A percentile compares a stretch with the other conserved stretches of the same genome.
Evolutionary conservation across 495 filamentous ascomycete species (phyloP).

Genomic region (Endocarpon pusillum): DNA sequence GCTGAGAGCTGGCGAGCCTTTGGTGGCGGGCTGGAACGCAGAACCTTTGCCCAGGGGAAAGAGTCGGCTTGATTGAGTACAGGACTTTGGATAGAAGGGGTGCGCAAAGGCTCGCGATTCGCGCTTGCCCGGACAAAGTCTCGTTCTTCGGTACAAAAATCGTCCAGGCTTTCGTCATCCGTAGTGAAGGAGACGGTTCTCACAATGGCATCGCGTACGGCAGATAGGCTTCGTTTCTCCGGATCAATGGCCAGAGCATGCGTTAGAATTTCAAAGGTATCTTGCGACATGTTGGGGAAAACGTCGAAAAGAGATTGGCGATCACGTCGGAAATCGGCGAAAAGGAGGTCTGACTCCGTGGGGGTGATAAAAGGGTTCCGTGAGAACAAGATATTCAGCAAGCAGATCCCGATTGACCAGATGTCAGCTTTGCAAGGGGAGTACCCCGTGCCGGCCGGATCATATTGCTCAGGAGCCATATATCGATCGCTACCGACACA

Average conservation of each 20-base stretch:
- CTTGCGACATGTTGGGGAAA: conserved; percentile 95
- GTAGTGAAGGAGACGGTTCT: conserved; percentile 84
- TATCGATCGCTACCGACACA: conserved; percentile 95
- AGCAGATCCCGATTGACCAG: conserved; percentile 90
- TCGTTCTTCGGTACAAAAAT: conserved; percentile 77
- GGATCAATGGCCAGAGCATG: conserved; percentile 83
- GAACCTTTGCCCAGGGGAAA: conserved; percentile 93
- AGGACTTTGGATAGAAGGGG: conserved; percentile 84
- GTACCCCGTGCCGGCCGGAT: conserved; percentile 69
- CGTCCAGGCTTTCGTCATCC: conserved; percentile 77
- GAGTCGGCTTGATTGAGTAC: conserved; percentile 56
- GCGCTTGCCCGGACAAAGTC: conserved; percentile 56
- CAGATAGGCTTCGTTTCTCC: conserved; percentile 64
- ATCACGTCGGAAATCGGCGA: conserved; percentile 80
- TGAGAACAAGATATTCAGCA: conserved; percentile 90
- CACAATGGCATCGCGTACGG: conserved; percentile 55
- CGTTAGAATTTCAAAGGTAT: conserved; percentile 83
- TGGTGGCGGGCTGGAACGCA: conserved; percentile 61
- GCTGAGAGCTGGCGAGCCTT: conserved; percentile 68
- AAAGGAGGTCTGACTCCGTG: conserved; percentile 71
- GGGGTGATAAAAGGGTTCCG: conserved; percentile 87
- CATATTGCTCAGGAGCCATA: conserved; percentile 97
- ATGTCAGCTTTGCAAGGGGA: conserved; percentile 87
- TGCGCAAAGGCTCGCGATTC: conserved; percentile 89
- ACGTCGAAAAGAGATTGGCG: conserved; percentile 93